Evolutionary conservation across 148 eudicot genomes (phyloP), one percentile per base, ranked within the genome.

Genomic region (Simmondsia chinensis): DNA sequence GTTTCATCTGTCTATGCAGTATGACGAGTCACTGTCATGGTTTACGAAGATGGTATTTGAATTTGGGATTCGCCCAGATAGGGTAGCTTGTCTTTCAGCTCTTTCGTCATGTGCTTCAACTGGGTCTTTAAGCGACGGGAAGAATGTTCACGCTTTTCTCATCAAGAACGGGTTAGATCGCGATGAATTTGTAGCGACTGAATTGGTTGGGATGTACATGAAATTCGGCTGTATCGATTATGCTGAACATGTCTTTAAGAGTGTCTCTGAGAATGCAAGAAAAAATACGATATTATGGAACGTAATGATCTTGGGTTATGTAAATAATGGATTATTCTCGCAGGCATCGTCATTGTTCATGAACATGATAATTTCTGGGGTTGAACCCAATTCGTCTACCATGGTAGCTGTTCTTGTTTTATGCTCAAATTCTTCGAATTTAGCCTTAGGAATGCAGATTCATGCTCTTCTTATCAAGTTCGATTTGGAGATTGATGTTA

Each of bases 41-140:
- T 63, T 62, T 40, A 10, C 29, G 9, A 14, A 20, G 24, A 46
- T 62, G 67, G 25, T 47, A 23, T 25, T 19, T 11, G 37, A 54
- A 32, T 25, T 4, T 12, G 54, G 30, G 17, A 32, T 16, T 4
- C 27, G 32, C 34, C 60, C 60, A n/a, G 39, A 54, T 40, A 38
- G 38, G 40, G 52, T 63, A 28, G 61, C 68, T 34, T 63, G 68
- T 50, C 39, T 63, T 63, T 63, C 68, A 7, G 68, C 57, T 29
- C 61, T 63, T 63, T 56, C 61, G 3, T 48, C 61, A 26, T 63
- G 61, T 37, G 42, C 56, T 35, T 55, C 56, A 6, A 21, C 28
- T 15, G 43, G 50, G 11, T 63, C 60, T 28, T 1, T 21, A 15
- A 14, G 33, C 4, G 43, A 46, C 16, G 68, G 68, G 18, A 8